Evolutionary conservation across 1,139 yeast genomes (phyloP), one percentile per base, ranked within the genome.

Genomic region (Lodderomyces margitis): DNA sequence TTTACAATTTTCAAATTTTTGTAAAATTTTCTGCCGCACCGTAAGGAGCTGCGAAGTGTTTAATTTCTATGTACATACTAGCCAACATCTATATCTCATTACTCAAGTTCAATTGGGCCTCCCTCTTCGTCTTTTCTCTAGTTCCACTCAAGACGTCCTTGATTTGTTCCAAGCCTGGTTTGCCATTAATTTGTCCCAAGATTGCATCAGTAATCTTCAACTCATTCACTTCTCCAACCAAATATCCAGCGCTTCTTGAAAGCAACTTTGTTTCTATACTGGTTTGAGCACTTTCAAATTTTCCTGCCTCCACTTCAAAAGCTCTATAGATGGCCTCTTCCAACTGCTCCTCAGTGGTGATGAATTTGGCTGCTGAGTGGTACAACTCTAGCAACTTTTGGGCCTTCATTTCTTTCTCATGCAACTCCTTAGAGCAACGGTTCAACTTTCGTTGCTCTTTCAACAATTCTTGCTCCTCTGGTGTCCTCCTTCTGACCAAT

Each of bases 401-500:
- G 10, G 91, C 80, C 54, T 76, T 77, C 36, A 64, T 62, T 52
- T 69, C 74, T 46, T 58, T 52, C n/a, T 50, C 51, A 28, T 53
- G 56, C 48, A 70, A 62, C 45, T 70, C 74, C 19, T 46, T 46
- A 20, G 58, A 48, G 46, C 57, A 62, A 43, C 76, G 59, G 53
- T 71, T 71, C 47, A 65, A 54, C 3, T 52, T 49, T 42, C 76
- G 58, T 48, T 64, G 67, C 53, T 78, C 73, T 35, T 59, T 52
- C 46, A 83, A 61, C 34, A 74, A 57, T 40, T 69, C 70, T 34
- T 61, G 58, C 59, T 88, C 94, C 54, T 81, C 89, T 27, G 67
- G 70, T 0, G 95, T 83, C 61, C 96, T 75, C 41, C 68, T 76
- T 57, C 84, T 75, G 70, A 89, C 78, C 47, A 88, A 66, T 14